A percentile compares a stretch with the other conserved stretches of the same genome.
Evolutionary conservation across 352 stramenopile species (phyloP).

Genomic region (Phytophthora tubulina): DNA sequence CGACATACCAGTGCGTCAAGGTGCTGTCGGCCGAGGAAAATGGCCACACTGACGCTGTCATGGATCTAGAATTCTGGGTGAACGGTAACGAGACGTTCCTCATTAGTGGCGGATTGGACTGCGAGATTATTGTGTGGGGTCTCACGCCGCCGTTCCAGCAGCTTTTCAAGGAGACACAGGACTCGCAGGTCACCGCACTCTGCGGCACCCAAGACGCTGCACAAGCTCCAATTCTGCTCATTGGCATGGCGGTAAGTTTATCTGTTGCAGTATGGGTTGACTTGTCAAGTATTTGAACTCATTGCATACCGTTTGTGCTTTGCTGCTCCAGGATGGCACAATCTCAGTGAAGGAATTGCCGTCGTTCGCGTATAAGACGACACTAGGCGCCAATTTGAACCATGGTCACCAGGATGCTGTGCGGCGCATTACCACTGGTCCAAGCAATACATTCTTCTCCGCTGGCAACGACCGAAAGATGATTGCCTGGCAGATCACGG

Average conservation of each 20-base stretch:
- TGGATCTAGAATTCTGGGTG: slow-evolving; percentile 90
- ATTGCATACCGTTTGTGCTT: slow-evolving; percentile 15
- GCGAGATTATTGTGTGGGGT: slow-evolving; percentile 88
- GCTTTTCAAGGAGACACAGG: slow-evolving; percentile 86
- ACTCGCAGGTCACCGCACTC: slow-evolving; percentile 79
- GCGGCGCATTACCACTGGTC: slow-evolving; percentile 76
- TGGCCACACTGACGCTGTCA: slow-evolving; percentile 84
- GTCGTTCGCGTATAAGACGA: slow-evolving; percentile 88
- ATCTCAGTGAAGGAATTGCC: slow-evolving; percentile 89
- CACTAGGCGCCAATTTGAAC: slow-evolving; percentile 64
- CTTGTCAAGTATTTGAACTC: background rate
- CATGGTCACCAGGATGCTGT: slow-evolving; percentile 81
- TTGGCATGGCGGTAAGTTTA: slow-evolving; percentile 72
- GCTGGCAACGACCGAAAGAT: slow-evolving; percentile 83
- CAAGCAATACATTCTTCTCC: slow-evolving; percentile 87
- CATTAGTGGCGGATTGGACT: slow-evolving; percentile 83
- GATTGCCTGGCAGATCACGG: slow-evolving; percentile 89
- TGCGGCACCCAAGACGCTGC: slow-evolving; percentile 73
- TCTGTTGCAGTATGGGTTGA: slow-evolving; percentile 6
- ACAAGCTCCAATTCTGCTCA: slow-evolving; percentile 77
- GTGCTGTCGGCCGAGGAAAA: slow-evolving; percentile 73
- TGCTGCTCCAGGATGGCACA: slow-evolving; percentile 62
- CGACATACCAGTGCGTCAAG: slow-evolving; percentile 86
- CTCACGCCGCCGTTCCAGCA: slow-evolving; percentile 81
- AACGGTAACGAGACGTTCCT: slow-evolving; percentile 89